These are phyloP conservation scores for Fusarium sp. DNA, from an alignment of 2,329 filamentous ascomycete species.

Conservation along the genomic window DNA sequence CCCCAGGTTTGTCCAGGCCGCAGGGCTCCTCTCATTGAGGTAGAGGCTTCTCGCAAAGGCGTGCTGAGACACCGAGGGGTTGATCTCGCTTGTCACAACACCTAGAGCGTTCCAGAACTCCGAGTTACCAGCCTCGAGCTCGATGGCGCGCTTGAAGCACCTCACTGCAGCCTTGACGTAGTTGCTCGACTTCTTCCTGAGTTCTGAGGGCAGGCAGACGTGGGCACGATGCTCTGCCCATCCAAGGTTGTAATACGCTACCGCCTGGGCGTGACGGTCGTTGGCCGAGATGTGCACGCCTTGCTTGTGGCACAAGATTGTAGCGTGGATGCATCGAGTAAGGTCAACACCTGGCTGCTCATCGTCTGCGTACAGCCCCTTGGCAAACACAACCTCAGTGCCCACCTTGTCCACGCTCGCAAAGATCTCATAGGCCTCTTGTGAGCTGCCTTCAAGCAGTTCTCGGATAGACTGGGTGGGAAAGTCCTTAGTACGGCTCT, in stretches of 20 bases:
- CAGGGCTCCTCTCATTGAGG: slow-evolving; percentile 87
- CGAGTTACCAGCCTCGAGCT: slow-evolving; percentile 91
- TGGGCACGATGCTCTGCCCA: slow-evolving; percentile 93
- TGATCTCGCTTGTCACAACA: slow-evolving; percentile 88
- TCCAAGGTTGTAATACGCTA: slow-evolving; percentile 97
- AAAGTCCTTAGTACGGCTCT: slow-evolving; percentile 73
- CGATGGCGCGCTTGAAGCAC: slow-evolving; percentile 96
- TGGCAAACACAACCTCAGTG: slow-evolving; percentile 58
- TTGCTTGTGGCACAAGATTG: slow-evolving; percentile 88
- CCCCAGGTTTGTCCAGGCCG: slow-evolving; percentile 91
- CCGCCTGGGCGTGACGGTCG: slow-evolving; percentile 88
- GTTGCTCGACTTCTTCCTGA: slow-evolving; percentile 69
- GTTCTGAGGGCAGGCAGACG: slow-evolving; percentile 66
- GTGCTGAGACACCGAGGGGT: slow-evolving; percentile 90
- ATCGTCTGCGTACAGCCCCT: slow-evolving; percentile 59
- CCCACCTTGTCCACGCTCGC: slow-evolving; percentile 75
- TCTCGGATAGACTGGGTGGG: slow-evolving; percentile 68
- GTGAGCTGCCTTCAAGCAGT: slow-evolving; percentile 68
- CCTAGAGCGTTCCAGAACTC: slow-evolving; percentile 98
- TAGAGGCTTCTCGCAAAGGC: slow-evolving; percentile 93
- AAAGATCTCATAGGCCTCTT: slow-evolving; percentile 70
- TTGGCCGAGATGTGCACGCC: slow-evolving; percentile 79
- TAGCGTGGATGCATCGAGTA: slow-evolving; percentile 73
- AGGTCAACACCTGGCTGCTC: slow-evolving; percentile 63
- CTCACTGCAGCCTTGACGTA: slow-evolving; percentile 85